A percentile compares a stretch with the other conserved stretches of the same genome.
phyloP scores from a whole-genome alignment of 768 basidiomycete genomes.

The Suillus bovinus region DNA sequence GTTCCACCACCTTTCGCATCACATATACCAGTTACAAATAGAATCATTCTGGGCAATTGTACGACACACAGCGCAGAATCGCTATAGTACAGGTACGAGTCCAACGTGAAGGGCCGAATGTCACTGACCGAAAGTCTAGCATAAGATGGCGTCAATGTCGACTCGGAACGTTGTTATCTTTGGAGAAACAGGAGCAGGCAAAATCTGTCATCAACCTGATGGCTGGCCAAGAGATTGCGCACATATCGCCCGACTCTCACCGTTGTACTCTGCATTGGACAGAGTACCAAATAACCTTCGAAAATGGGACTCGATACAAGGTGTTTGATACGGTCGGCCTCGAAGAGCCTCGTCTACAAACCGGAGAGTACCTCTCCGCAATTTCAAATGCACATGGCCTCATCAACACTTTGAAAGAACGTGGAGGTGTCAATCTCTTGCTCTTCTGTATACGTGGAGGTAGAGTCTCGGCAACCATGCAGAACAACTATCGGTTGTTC shows the following conservation, averaged over 20 bases:
- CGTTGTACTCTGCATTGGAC: slow-evolving; percentile 41
- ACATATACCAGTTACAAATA: not conserved
- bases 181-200: slow-evolving; percentile 43
- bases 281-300: slow-evolving; percentile 27
- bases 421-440: slow-evolving; percentile 40
- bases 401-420: no score
- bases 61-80: not conserved
- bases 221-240: slow-evolving; percentile 25
- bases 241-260: slow-evolving; percentile 26
- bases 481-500: slow-evolving; percentile 43
- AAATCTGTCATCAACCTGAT: slow-evolving; percentile 37
- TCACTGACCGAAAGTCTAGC: not conserved
- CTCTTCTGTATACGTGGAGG: slow-evolving; percentile 44
- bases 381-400: no score
- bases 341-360: no score
- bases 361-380: no score
- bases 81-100: not conserved
- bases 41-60: not conserved
- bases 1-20: not conserved
- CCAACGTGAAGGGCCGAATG: not conserved
- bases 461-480: slow-evolving; percentile 37
- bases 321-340: slow-evolving; percentile 13
- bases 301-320: slow-evolving; percentile 24
- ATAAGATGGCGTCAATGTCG: slow-evolving; percentile 4
- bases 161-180: slow-evolving; percentile 44